Base-by-base conservation (phyloP, 2,329 filamentous ascomycete genomes). In the Aspergillus sp. region DNA sequence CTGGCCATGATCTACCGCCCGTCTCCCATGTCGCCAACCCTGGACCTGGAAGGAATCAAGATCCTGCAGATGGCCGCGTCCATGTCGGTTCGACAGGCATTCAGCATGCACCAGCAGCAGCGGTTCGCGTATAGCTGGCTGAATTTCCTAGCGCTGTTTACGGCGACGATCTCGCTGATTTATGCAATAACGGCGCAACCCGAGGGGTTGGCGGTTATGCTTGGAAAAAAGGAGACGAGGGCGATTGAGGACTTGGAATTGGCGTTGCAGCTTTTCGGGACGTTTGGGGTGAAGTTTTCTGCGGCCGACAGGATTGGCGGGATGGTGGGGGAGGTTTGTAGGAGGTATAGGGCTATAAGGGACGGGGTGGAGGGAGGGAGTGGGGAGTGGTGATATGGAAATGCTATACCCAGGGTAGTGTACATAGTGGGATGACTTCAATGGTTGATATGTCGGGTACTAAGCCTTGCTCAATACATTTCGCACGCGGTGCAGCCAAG, bases 1-100 rank as follows among this genome's bases (percentile, higher is more conserved):
- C 66, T 82, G 1, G 76, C 76, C 13, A 77, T 80, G 69, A 68
- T 83, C 4, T 82, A 82, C 64, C 70, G 80, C 3, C 81, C 80
- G 0, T 81, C 80, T 0, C 79, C 80, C 0, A 62, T 81, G 0
- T 77, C 73, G 23, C 80, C 80, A 2, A 72, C 71, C 0, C 66
- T 80, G 25, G 75, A 79, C 60, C 56, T 70, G 8, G 54, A 66
- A 4, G 72, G 74, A 41, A 72, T 82, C 43, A 76, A 76, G 48
- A 70, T 76, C 0, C 71, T 82, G 4, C 75, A 71, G 1, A 75
- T 75, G 13, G 78, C 80, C 4, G 77, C 79, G 0, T 72, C 74
- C 43, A 80, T 80, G 76, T 76, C 80, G 1, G 71, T 82, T n/a
- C 75, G 79, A 1, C 77, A 81, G 54, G 80, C 78, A 8, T 72